These are phyloP conservation scores for Dothideomycetes sp. DNA, from an alignment of 2,329 filamentous ascomycete species.

Conservation along the genomic window DNA sequence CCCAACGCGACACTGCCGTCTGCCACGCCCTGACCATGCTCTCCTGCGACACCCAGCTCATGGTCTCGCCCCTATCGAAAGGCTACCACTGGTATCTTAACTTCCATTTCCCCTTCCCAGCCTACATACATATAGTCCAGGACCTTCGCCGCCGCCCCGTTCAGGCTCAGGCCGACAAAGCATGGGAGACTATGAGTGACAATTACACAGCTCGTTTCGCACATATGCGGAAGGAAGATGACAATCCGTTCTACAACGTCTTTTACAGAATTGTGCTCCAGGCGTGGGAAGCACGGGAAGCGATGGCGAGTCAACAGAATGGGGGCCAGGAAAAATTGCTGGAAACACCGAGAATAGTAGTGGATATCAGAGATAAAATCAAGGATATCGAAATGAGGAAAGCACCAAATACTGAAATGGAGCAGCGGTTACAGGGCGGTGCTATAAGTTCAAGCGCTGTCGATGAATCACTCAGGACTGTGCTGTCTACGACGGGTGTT, in stretches of 20 bases:
- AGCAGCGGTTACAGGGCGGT: no score
- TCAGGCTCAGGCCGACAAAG: slow-evolving; percentile 20
- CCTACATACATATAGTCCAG: slow-evolving; percentile 36
- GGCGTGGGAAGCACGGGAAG: slow-evolving; percentile 47
- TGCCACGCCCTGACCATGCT: slow-evolving; percentile 28
- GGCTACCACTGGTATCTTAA: slow-evolving; percentile 32
- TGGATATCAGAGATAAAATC: not conserved
- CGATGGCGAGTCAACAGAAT: not conserved
- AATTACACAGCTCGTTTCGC: slow-evolving; percentile 31
- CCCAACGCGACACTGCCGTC: slow-evolving; percentile 19
- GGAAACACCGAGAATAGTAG: not conserved
- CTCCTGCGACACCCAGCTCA: slow-evolving; percentile 35
- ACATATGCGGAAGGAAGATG: slow-evolving; percentile 1
- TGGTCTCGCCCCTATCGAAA: slow-evolving; percentile 29
- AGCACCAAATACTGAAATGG: not conserved
- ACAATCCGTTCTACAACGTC: slow-evolving; percentile 20
- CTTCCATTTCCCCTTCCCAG: slow-evolving; percentile 38
- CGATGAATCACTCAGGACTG: not conserved
- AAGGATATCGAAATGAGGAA: not conserved
- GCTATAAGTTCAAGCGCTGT: no score
- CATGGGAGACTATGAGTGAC: slow-evolving; percentile 36
- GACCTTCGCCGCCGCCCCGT: slow-evolving; percentile 29
- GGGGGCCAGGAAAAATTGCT: not conserved
- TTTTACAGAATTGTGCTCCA: slow-evolving; percentile 50
- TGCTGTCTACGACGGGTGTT: not conserved